phyloP scores from a whole-genome alignment of 768 basidiomycete species.

The Piloderma croceum region DNA sequence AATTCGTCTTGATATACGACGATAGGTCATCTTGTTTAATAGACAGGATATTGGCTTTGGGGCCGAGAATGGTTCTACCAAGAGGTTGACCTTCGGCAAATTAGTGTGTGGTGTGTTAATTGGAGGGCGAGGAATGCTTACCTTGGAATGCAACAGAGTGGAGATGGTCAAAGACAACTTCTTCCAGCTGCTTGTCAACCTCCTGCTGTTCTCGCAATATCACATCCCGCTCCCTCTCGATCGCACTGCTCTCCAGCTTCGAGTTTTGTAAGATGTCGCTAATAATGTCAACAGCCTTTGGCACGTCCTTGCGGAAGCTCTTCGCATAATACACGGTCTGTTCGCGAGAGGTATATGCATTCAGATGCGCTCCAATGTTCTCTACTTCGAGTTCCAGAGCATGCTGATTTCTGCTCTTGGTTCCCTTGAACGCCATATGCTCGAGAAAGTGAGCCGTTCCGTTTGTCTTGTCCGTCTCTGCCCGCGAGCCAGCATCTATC shows the following conservation, averaged over 20 bases:
- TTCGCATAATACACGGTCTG: conserved; percentile 99
- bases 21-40: conserved; percentile 87
- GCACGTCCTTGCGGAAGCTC: conserved; percentile 94
- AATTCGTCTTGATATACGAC: conserved; percentile 94
- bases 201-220: conserved; percentile 97
- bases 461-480: conserved; percentile 91
- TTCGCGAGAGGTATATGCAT: conserved; percentile 97
- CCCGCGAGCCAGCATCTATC: conserved; percentile 97
- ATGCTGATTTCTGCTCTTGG: conserved; percentile 80
- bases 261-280: conserved; percentile 97
- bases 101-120: conserved; percentile 4
- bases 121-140: conserved; percentile 31
- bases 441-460: conserved; percentile 99
- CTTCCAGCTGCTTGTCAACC: conserved; percentile 97
- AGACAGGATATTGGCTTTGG: conserved; percentile 92
- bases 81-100: conserved; percentile 74
- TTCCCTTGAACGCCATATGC: conserved; percentile 98
- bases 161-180: conserved; percentile 97
- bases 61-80: conserved; percentile 95
- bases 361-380: conserved; percentile 94
- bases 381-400: conserved; percentile 95
- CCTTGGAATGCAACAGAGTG: conserved; percentile 97
- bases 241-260: conserved; percentile 79
- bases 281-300: conserved; percentile 90
- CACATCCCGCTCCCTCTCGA: conserved; percentile 95